Conservation (phyloP, 2,329 filamentous ascomycete genomes). For the Capronia americana region DNA sequence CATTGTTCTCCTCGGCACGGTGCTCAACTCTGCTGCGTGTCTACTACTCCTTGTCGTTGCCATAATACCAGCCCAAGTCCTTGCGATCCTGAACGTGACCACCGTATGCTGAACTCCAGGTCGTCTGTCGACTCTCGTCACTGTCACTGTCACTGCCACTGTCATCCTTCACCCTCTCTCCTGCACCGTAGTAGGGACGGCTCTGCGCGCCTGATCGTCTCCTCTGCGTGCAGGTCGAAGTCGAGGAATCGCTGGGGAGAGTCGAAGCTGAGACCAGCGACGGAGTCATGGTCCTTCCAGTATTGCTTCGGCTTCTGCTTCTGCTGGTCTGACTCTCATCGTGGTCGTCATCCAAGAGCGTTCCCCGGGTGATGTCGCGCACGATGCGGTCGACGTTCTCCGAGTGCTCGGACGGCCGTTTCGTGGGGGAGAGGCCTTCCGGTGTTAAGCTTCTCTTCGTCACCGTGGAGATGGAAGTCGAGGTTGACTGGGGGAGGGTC, state of each 20-base stretch:
- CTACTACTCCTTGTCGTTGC: background rate
- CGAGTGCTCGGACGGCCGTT: background rate
- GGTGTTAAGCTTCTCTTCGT: background rate
- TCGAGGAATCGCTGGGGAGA: background rate
- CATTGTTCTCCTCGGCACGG: too few relatives aligned
- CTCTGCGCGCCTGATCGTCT: background rate
- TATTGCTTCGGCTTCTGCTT: background rate
- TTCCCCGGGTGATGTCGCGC: background rate
- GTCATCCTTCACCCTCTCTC: background rate
- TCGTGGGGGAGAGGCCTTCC: background rate
- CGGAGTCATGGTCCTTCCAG: background rate
- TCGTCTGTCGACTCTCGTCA: background rate
- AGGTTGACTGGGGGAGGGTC: background rate
- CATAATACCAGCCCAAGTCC: constrained; percentile 24
- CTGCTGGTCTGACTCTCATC: background rate
- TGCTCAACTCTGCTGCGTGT: background rate
- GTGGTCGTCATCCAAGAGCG: background rate
- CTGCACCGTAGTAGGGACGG: background rate
- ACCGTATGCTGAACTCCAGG: constrained; percentile 15
- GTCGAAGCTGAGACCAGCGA: background rate
- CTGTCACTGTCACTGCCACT: background rate
- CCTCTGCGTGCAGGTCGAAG: background rate
- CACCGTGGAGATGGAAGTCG: background rate
- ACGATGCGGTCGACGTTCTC: background rate
- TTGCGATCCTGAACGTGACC: background rate